Evolutionary conservation across 306 rosid genomes (phyloP), one percentile per base, ranked within the genome.

Genomic region (Hippophae tibetana): DNA sequence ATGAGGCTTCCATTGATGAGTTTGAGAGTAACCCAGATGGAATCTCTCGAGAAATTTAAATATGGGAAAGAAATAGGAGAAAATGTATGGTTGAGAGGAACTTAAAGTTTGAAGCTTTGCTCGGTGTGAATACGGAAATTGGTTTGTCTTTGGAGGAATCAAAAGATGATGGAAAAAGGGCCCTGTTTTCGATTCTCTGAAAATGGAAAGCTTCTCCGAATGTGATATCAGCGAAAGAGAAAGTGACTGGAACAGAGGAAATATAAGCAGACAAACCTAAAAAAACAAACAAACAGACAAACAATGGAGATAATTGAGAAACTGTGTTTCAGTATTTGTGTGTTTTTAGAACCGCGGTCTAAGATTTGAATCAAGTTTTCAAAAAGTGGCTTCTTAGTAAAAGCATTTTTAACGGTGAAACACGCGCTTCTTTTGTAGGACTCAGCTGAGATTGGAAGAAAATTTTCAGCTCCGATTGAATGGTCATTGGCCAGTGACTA

Each of bases 1-100:
- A 69, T 2, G 83, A 61, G 12, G 84, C 12, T 42, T 89, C 94
- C 97, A 89, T 85, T 56, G 69, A 64, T 56, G 69, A 47, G 13
- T 75, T 61, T 42, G 74, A 70, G 72, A 23, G 60, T 53, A 62
- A 78, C 66, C 85, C 74, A 82, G 81, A 78, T 69, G 78, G 68
- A 76, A 47, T 73, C 45, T 69, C 25, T 71, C 47, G 51, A 44
- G 66, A 8, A 62, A 79, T 69, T 13, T 50, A 42, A 44, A 10
- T 52, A 1, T 7, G 10, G 23, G 23, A 60, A 69, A 70, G 74
- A 12, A 8, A 2, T 3, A n/a, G 47, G 14, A 62, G 43, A 66
- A 67, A 55, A 11, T n/a, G 5, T 42, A 6, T 1, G 54, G 31
- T 6, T 13, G 8, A 23, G 5, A 42, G 6, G 51, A 7, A 12